Evolutionary conservation across 495 filamentous ascomycete genomes (phyloP).

Genomic region (Pyrenula aspistea): DNA sequence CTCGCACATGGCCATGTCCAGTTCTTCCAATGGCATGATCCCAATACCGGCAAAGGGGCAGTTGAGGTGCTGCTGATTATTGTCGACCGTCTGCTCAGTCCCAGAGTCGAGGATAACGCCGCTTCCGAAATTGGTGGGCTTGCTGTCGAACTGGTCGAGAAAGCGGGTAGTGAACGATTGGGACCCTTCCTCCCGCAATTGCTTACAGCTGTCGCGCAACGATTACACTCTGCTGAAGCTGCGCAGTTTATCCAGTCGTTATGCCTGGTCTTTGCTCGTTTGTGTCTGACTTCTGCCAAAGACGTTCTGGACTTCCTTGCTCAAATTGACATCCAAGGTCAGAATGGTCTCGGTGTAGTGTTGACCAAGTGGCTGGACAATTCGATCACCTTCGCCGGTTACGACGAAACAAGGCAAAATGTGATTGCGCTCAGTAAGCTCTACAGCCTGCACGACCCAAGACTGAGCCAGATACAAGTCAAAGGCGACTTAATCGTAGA

Average conservation of each 20-base stretch:
- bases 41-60: conserved; percentile 63
- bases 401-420: conserved; percentile 93
- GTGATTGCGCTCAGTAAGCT: conserved; percentile 85
- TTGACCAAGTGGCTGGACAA: conserved; percentile 94
- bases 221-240: conserved; percentile 66
- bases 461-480: conserved; percentile 65
- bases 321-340: conserved; percentile 58
- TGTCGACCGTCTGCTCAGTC: conserved; percentile 75
- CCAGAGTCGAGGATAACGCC: conserved; percentile 71
- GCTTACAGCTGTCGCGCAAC: conserved; percentile 79
- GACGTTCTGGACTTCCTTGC: conserved; percentile 89
- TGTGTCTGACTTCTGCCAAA: conserved; percentile 69
- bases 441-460: conserved; percentile 74
- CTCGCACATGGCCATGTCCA: conserved; percentile 79
- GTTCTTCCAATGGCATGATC: conserved; percentile 66
- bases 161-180: conserved; percentile 75
- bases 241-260: conserved; percentile 84
- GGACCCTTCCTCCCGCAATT: conserved; percentile 84
- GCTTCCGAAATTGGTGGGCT: conserved; percentile 94
- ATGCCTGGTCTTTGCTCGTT: conserved; percentile 86
- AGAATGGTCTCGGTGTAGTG: conserved; percentile 75
- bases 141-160: conserved; percentile 89
- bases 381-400: conserved; percentile 89
- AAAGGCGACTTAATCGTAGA: conserved; percentile 85
- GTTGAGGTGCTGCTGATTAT: conserved; percentile 81